These are phyloP conservation scores for Nelumbo lutea DNA, from an alignment of 164 flowering plant species.

Conservation along the genomic window DNA sequence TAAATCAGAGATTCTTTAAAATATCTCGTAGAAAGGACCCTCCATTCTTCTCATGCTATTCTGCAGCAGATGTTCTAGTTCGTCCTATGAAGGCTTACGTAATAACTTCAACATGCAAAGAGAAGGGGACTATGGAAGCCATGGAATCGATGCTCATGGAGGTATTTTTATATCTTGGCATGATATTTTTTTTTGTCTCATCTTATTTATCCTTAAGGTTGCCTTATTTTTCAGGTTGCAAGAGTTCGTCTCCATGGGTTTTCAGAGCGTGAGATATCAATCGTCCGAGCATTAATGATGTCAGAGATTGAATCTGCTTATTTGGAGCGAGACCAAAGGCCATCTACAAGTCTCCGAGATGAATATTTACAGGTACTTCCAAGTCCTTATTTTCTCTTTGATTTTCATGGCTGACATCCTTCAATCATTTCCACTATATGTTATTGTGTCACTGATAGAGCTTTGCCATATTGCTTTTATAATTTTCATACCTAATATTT, in stretches of 20 bases:
- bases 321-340: slow-evolving; percentile 93
- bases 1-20: slow-evolving; percentile 86
- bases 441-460: background rate
- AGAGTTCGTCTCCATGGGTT: slow-evolving; percentile 85
- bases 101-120: slow-evolving; percentile 86
- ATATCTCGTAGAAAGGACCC: slow-evolving; percentile 84
- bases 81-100: slow-evolving; percentile 74
- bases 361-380: slow-evolving; percentile 73
- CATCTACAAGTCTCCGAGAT: slow-evolving; percentile 77
- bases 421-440: background rate
- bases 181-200: background rate
- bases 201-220: slow-evolving; percentile 3
- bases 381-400: slow-evolving; percentile 3
- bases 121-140: slow-evolving; percentile 72
- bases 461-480: background rate
- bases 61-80: slow-evolving; percentile 71
- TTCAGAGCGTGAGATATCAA: slow-evolving; percentile 82
- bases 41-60: slow-evolving; percentile 86
- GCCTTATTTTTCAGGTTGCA: slow-evolving; percentile 54
- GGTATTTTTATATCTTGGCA: slow-evolving; percentile 34
- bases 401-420: background rate
- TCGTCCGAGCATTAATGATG: slow-evolving; percentile 70
- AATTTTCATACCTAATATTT: background rate
- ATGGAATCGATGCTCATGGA: slow-evolving; percentile 85
- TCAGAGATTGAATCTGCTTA: slow-evolving; percentile 96